Conservation (phyloP, 768 basidiomycete genomes). For the Trichaptum fuscoviolaceum region DNA sequence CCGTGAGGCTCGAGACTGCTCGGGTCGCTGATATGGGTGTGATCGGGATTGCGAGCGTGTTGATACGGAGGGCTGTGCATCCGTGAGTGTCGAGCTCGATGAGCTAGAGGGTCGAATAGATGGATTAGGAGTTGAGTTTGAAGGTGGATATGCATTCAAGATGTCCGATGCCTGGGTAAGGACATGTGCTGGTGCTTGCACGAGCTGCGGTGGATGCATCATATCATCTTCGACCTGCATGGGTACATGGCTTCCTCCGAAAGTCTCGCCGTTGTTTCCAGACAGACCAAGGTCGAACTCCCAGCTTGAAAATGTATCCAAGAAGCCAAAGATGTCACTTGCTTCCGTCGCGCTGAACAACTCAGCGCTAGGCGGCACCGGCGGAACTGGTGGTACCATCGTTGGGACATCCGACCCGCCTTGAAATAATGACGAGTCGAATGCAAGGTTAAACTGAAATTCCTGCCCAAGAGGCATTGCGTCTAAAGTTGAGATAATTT, state of each 20-base stretch:
- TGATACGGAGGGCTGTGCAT: constrained; percentile 20
- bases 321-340: constrained; percentile 72
- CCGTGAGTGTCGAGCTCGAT: constrained; percentile 21
- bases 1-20: neutral
- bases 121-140: constrained; percentile 37
- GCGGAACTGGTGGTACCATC: constrained; percentile 42
- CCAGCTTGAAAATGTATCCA: constrained; percentile 70
- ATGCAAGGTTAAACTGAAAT: neutral
- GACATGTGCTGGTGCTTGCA: constrained; percentile 14
- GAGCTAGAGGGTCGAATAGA: constrained; percentile 28
- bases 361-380: constrained; percentile 66
- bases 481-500: neutral
- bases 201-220: constrained; percentile 10
- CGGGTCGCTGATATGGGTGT: neutral
- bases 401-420: neutral
- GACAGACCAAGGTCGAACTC: constrained; percentile 44
- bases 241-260: neutral
- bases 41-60: neutral
- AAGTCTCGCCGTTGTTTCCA: constrained; percentile 11
- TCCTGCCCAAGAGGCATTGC: neutral
- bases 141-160: constrained; percentile 27
- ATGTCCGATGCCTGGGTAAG: constrained; percentile 26
- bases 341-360: constrained; percentile 77
- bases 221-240: constrained; percentile 11
- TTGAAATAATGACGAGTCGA: neutral